phyloP scores from a whole-genome alignment of 202 grass and related monocot genomes.

The Digitaria exilis region DNA sequence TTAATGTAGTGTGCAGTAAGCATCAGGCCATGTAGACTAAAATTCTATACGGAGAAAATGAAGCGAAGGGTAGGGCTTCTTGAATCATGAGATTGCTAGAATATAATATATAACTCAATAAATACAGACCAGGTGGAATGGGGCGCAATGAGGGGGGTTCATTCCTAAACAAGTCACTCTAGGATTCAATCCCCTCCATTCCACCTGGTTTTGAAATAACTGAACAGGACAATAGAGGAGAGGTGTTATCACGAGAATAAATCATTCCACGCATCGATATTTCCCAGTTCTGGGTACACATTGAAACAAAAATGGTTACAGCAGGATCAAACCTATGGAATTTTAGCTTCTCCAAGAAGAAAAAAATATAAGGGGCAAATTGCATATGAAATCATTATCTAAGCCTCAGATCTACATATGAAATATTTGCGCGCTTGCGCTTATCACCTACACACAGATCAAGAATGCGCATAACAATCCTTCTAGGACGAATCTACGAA shows the following conservation, averaged over 20 bases:
- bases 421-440: neutral
- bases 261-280: neutral
- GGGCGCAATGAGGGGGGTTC: too few relatives aligned
- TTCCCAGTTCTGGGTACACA: neutral
- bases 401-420: neutral
- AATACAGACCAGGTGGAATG: too few relatives aligned
- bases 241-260: neutral
- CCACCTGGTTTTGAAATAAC: too few relatives aligned
- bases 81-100: neutral
- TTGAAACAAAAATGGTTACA: too few relatives aligned
- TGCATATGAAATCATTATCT: neutral
- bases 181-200: too few relatives aligned
- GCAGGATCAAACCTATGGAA: too few relatives aligned
- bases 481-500: neutral
- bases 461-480: neutral
- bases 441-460: neutral
- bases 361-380: neutral
- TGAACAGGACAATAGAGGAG: too few relatives aligned
- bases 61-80: neutral
- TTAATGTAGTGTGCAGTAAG: conserved; percentile 20
- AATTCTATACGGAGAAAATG: neutral
- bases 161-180: too few relatives aligned
- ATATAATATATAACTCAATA: neutral
- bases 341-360: too few relatives aligned
- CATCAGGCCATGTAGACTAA: neutral